These are phyloP conservation scores for Orbilia javanica DNA, from an alignment of 2,329 filamentous ascomycete species.

Conservation along the genomic window DNA sequence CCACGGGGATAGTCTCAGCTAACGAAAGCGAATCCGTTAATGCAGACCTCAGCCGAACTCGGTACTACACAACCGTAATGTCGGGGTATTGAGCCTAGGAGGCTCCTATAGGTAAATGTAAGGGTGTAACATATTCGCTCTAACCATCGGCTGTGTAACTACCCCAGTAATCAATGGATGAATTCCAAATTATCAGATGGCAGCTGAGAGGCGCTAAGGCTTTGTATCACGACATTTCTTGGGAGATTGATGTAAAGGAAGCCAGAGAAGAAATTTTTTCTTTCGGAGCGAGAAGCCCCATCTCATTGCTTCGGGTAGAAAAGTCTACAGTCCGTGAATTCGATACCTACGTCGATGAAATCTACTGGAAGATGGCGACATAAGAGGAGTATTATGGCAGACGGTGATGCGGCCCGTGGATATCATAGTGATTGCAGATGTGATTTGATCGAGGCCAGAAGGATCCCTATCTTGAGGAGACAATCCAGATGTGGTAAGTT, in stretches of 20 bases:
- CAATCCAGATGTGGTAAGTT: slow-evolving; percentile 8
- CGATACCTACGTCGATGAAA: neutral
- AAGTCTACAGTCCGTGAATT: neutral
- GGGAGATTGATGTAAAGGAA: neutral
- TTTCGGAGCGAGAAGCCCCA: neutral
- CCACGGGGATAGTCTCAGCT: slow-evolving; percentile 32
- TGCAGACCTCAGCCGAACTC: slow-evolving; percentile 5
- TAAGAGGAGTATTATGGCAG: neutral
- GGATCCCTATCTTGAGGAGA: neutral
- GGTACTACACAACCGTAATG: neutral
- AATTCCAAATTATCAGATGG: slow-evolving; percentile 32
- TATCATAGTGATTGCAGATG: neutral
- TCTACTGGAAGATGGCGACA: neutral
- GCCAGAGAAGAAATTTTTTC: no score
- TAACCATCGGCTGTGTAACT: slow-evolving; percentile 23
- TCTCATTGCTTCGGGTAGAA: neutral
- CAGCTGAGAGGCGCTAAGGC: neutral
- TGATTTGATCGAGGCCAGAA: neutral
- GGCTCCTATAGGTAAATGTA: neutral
- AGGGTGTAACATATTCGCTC: slow-evolving; percentile 8
- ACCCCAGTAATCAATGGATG: neutral
- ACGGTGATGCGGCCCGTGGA: slow-evolving; percentile 14
- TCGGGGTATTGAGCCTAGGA: neutral
- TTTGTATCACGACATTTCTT: slow-evolving; percentile 20
- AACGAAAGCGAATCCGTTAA: neutral